Evolutionary conservation across 2,329 filamentous ascomycete genomes (phyloP).

Genomic region (Fusarium albosuccineum): DNA sequence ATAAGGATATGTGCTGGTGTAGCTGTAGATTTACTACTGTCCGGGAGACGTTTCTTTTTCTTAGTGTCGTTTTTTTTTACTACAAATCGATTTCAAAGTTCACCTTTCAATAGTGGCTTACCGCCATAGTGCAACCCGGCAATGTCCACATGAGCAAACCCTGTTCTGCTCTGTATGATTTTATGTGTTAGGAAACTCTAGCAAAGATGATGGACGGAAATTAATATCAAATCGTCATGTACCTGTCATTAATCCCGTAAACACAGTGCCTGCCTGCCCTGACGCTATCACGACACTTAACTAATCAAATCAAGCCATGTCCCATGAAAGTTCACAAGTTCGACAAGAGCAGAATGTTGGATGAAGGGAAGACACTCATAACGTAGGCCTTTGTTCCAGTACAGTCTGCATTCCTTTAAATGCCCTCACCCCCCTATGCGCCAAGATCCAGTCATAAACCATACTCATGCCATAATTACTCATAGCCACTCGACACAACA

Average conservation of each 20-base stretch:
- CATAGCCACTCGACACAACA: not conserved
- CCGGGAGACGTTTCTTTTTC: conserved; percentile 39
- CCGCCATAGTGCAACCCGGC: not conserved
- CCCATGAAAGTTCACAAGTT: not conserved
- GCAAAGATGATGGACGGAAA: not conserved
- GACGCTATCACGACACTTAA: not conserved
- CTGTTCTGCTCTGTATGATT: no score
- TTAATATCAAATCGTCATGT: not conserved
- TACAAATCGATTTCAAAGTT: conserved; percentile 38
- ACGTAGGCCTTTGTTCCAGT: not conserved
- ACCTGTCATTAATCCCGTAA: not conserved
- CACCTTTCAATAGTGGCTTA: conserved; percentile 3
- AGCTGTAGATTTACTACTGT: conserved; percentile 45
- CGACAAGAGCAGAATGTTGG: not conserved
- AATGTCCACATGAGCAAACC: not conserved
- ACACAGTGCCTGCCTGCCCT: not conserved
- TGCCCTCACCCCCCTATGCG: no score
- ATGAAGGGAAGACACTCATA: not conserved
- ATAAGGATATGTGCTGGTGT: conserved; percentile 41
- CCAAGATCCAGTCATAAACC: not conserved
- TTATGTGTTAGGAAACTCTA: no score
- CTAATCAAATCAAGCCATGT: not conserved
- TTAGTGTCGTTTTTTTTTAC: conserved; percentile 39
- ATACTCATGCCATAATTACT: not conserved
- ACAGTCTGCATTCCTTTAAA: not conserved